Base-by-base conservation (phyloP, 192 early-diverging fungal genomes). In the Coemansia sp. region DNA sequence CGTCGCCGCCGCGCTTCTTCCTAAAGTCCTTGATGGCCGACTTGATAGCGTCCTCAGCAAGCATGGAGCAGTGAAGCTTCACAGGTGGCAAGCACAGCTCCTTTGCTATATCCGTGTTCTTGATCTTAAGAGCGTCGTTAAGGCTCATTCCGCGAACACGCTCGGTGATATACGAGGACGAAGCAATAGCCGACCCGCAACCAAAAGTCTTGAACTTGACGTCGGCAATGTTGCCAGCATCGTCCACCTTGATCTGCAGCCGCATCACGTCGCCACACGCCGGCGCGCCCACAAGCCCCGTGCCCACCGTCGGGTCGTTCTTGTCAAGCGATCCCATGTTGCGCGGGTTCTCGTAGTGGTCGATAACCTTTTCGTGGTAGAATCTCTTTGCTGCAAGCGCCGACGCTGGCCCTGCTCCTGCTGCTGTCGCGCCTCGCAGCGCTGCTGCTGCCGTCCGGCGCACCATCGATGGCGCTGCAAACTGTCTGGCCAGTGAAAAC, bases 131-230 rank as follows among this genome's bases (percentile, higher is more conserved):
- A 16, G 95, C 95, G 63, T 97, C 92, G 68, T 94, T 90, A 26
- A 99, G 83, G 62, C 87, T 93, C 91, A 99, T 86, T 7, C 97
- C 97, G 57, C 93, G 90, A 46, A 99, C 97, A 71, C 93, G 91
- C 77, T 99, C 95, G 21, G 97, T 97, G 72, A 93, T 94, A 52
- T 93, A 90, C 16, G 88, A 90, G 21, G 91, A 93, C 22, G 92
- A 94, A 16, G 97, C 97, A 73, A 99, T 99, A 36, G 97, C 97
- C 37, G 91, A 93, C 39, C 97, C 97, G 72, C 97, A 99, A 32
- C 97, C 97, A 84, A 96, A 99, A 1, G 97, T 99, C 84, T 99
- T 99, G 85, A 99, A 99, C 80, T 95, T 94, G 68, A 96, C 95
- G 61, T 99, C 95, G 51, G 88, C 84, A 73, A 99, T 99, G 74